Percentiles rank a stretch among this genome's conserved stretches.
Conservation (phyloP, 176 grass and related monocot species). For the Calamus simplicifolius region DNA sequence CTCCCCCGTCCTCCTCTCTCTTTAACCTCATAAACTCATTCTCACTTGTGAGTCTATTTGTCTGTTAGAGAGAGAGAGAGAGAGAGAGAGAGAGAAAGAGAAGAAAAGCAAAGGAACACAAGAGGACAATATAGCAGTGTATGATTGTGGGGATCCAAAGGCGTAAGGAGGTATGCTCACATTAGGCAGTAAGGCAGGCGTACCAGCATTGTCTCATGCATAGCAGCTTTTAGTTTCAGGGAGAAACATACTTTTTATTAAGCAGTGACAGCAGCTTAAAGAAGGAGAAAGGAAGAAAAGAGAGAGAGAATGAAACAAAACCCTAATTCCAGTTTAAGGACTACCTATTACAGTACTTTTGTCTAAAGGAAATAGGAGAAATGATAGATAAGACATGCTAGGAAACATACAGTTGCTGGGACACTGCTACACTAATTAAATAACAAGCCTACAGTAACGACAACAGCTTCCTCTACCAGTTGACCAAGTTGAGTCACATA, state of each 20-base stretch:
- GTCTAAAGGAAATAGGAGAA: no score
- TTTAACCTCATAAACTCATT: no score
- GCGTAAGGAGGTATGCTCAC: background rate
- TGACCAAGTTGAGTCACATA: no score
- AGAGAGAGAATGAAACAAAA: background rate
- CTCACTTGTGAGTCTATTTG: constrained; percentile 16
- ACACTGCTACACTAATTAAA: no score
- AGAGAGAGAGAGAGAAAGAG: background rate
- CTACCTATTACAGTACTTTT: background rate
- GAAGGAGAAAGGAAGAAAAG: background rate
- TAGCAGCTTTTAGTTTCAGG: background rate
- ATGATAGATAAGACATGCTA: no score
- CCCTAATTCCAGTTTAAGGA: background rate
- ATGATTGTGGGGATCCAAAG: constrained; percentile 19
- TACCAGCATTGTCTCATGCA: constrained; percentile 16
- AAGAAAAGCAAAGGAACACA: background rate
- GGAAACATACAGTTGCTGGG: no score
- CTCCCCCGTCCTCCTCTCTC: background rate
- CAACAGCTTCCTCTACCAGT: no score
- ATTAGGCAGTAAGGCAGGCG: constrained; percentile 21
- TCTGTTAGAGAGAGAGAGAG: constrained; percentile 6
- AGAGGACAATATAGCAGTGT: constrained; percentile 6
- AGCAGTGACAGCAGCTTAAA: background rate
- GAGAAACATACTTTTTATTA: background rate
- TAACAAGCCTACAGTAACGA: no score